Percentiles rank a stretch among this genome's conserved stretches.
phyloP scores from a whole-genome alignment of 208 protist species.

The Angomonas desouzai region DNA sequence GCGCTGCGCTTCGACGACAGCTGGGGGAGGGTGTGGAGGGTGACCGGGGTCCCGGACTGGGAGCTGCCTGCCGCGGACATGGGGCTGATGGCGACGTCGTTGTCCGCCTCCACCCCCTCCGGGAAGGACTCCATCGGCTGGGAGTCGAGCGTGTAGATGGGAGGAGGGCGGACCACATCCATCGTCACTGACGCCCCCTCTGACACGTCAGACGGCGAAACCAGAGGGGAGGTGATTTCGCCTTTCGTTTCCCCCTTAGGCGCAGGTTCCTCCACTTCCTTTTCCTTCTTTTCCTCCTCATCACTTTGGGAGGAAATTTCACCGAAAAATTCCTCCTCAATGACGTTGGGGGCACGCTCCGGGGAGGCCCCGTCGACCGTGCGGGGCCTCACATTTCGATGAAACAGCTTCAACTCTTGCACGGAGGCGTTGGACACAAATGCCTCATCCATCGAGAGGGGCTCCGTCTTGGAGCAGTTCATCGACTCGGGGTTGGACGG shows the following conservation, averaged over 20 bases:
- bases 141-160: background rate
- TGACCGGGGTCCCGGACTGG: background rate
- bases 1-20: background rate
- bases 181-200: background rate
- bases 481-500: background rate
- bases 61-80: conserved; percentile 3
- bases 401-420: conserved; percentile 5
- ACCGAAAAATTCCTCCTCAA: conserved; percentile 14
- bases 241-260: background rate
- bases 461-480: background rate
- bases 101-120: background rate
- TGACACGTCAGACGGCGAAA: conserved; percentile 4
- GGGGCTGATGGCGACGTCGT: conserved; percentile 1
- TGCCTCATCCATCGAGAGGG: background rate
- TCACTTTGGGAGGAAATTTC: background rate
- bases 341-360: conserved; percentile 5
- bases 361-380: background rate
- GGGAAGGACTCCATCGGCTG: background rate
- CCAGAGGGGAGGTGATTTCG: background rate
- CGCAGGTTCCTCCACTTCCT: background rate
- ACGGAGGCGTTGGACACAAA: background rate
- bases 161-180: background rate
- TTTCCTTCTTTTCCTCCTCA: conserved; percentile 6
- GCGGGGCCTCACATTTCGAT: conserved; percentile 2
- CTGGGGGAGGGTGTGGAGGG: background rate